Percentiles rank a stretch among this genome's conserved stretches.
Conservation (phyloP, 1,139 yeast genomes). For the Candida tetrigidarum region DNA sequence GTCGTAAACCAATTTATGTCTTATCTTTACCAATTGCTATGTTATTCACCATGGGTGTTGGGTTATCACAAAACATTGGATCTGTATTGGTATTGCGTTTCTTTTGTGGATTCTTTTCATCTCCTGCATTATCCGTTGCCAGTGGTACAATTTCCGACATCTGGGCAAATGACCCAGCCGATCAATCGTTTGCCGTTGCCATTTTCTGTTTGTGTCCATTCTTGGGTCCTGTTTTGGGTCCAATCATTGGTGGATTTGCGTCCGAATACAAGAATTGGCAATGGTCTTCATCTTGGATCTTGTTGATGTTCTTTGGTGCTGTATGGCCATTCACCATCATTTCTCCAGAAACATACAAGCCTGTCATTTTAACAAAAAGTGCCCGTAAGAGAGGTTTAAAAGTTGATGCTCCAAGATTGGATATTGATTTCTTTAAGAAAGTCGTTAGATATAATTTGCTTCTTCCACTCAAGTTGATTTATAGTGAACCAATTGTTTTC, state of each 20-base stretch:
- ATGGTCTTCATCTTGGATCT: constrained; percentile 78
- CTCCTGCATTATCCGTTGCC: constrained; percentile 86
- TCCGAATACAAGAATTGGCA: constrained; percentile 71
- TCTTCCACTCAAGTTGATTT: constrained; percentile 67
- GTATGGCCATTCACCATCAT: constrained; percentile 58
- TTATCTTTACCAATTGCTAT: constrained; percentile 66
- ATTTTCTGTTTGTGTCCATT: constrained; percentile 72
- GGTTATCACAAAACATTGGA: constrained; percentile 59
- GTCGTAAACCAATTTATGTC: constrained; percentile 67
- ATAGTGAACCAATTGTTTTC: constrained; percentile 70
- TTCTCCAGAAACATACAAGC: constrained; percentile 75
- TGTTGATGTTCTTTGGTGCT: constrained; percentile 72
- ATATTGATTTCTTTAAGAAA: constrained; percentile 22
- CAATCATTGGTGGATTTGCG: constrained; percentile 80
- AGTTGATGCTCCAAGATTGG: constrained; percentile 36
- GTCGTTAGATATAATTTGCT: constrained; percentile 52
- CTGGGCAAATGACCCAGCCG: constrained; percentile 58
- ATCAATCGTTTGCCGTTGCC: constrained; percentile 71
- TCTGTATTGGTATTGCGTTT: constrained; percentile 71
- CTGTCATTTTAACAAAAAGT: constrained; percentile 57
- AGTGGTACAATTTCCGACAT: constrained; percentile 86
- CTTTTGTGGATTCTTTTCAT: constrained; percentile 77
- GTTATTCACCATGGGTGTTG: constrained; percentile 79
- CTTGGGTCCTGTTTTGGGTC: constrained; percentile 84
- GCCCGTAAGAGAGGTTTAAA: constrained; percentile 62